Evolutionary conservation across 306 rosid species (phyloP), one percentile per base, ranked within the genome.

Genomic region (Echinosophora koreensis): DNA sequence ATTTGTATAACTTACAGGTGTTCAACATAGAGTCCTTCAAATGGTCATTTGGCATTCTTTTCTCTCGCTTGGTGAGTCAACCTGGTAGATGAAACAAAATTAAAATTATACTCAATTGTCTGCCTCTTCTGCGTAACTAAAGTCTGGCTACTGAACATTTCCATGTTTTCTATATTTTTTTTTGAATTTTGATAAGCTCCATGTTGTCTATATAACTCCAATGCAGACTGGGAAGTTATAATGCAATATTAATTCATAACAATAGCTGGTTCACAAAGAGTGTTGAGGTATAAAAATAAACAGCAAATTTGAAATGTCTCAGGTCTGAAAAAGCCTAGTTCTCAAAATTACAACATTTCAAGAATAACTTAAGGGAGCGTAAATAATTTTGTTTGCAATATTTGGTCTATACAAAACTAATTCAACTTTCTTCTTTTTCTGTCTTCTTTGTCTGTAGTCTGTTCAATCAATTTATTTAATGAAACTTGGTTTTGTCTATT

Each of bases 1-100:
- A 55, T 28, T 62, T 87, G 51, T 71, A 44, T 82, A 35, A 66
- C 82, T 86, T 84, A 74, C 90, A 94, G 98, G 90, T 94, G 73
- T 94, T 90, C 88, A 92, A 94, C 83, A 76, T 94, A 8, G 97
- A 89, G 77, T 88, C 93, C 80, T 94, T 92, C 92, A 94, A 86
- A 79, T 94, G 98, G 98, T 94, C 98, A 39, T 94, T 94, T 62
- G 98, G 98, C 15, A 94, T 94, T 82, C 95, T 94, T 76, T 92
- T 94, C 91, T 94, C 97, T 1, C 98, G 97, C 63, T 79, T 94
- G 98, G 98, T 94, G 85, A 88, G 98, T 82, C 39, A 62, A 63
- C 35, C 58, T 61, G 27, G 81, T 68, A 34, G 59, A 71, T 35
- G 35, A 41, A 69, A 63, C 50, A 63, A 69, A 50, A 38, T 41